Evolutionary conservation across 768 basidiomycete species (phyloP).

Genomic region (Omphalotus guepiniiformis): DNA sequence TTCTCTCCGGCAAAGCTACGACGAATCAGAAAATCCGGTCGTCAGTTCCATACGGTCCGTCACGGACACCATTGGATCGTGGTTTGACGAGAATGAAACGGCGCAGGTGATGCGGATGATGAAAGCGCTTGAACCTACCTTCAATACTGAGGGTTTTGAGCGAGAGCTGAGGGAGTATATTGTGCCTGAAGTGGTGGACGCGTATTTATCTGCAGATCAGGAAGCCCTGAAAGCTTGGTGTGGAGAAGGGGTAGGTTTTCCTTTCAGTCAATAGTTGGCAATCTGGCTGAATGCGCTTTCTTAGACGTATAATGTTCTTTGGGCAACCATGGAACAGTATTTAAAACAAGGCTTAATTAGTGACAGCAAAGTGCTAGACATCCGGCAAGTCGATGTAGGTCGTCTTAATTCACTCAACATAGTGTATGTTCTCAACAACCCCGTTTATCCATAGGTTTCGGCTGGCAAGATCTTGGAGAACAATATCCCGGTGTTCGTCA

Average conservation of each 20-base stretch:
- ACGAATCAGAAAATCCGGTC: constrained; percentile 92
- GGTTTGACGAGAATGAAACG: constrained; percentile 97
- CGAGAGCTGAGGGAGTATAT: constrained; percentile 94
- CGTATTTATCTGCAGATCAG: constrained; percentile 87
- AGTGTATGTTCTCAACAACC: not conserved
- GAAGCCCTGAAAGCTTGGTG: constrained; percentile 88
- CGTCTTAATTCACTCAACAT: not conserved
- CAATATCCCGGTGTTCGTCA: constrained; percentile 83
- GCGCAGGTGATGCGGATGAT: constrained; percentile 91
- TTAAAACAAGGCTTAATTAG: constrained; percentile 86
- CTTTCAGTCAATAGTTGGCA: not conserved
- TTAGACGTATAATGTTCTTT: constrained; percentile 95
- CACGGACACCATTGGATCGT: constrained; percentile 79
- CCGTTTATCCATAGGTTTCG: constrained; percentile 49
- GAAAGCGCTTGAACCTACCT: constrained; percentile 83
- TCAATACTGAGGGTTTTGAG: constrained; percentile 83
- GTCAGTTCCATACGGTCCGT: constrained; percentile 77
- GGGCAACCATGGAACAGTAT: constrained; percentile 97
- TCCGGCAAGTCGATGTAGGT: constrained; percentile 93
- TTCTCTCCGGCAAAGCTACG: constrained; percentile 64
- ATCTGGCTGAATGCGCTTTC: not conserved
- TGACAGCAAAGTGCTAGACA: constrained; percentile 93
- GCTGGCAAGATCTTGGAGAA: constrained; percentile 89
- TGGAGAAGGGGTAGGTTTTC: constrained; percentile 79
- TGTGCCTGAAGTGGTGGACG: constrained; percentile 95